A percentile compares a stretch with the other conserved stretches of the same genome.
Evolutionary conservation across 805 yeast genomes (phyloP).

Genomic region (Priceomyces carsonii): DNA sequence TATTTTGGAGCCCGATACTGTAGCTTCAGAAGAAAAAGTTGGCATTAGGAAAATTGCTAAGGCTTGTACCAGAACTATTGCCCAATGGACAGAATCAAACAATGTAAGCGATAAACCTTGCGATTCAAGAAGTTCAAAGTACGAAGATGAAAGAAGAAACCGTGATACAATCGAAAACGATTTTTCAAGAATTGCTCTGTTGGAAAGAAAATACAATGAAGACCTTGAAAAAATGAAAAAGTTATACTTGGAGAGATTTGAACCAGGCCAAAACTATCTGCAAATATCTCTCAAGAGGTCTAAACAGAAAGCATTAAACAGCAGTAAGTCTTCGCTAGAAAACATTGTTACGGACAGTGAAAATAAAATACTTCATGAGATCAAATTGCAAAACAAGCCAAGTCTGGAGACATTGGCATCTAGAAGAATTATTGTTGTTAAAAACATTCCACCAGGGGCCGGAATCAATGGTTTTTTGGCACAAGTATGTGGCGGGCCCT

Average conservation of each 20-base stretch:
- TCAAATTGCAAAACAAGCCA: neutral
- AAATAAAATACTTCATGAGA: too few species aligned
- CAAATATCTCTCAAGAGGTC: conserved; percentile 2
- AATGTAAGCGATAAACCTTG: conserved; percentile 1
- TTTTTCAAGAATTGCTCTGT: conserved; percentile 1
- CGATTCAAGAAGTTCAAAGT: neutral
- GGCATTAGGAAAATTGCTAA: conserved; percentile 11
- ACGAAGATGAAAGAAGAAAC: neutral
- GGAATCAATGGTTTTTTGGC: conserved; percentile 53
- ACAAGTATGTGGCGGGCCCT: conserved; percentile 68
- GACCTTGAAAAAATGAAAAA: conserved; percentile 7
- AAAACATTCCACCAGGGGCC: conserved; percentile 40
- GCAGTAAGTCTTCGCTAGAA: conserved; percentile 6
- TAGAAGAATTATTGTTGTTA: conserved; percentile 34
- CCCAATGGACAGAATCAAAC: conserved; percentile 8
- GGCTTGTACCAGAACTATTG: conserved; percentile 8
- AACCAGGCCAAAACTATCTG: neutral
- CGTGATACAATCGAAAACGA: neutral
- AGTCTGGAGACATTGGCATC: conserved; percentile 7
- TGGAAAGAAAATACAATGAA: conserved; percentile 6
- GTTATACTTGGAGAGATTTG: conserved; percentile 3
- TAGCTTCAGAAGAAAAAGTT: conserved; percentile 1
- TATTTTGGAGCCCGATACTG: conserved; percentile 2
- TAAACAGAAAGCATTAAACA: conserved; percentile 6
- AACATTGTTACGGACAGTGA: too few species aligned